These are phyloP conservation scores for Cardamine resedifolia DNA, from an alignment of 345 rosid genomes.

Conservation along the genomic window DNA sequence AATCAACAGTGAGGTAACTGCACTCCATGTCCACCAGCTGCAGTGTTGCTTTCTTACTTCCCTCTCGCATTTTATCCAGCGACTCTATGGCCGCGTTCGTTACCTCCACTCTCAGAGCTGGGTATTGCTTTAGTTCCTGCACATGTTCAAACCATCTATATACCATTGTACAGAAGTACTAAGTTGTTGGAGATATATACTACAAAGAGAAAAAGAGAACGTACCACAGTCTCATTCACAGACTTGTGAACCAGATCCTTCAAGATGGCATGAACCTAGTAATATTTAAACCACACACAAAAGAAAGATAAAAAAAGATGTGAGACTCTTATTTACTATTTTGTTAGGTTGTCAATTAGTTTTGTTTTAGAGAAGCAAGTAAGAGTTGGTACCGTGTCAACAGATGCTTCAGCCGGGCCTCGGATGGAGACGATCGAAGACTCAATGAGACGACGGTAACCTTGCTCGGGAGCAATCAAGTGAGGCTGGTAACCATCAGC, in stretches of 20 bases:
- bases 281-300: background rate
- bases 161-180: background rate
- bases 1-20: slow-evolving; percentile 92
- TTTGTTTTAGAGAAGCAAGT: slow-evolving; percentile 18
- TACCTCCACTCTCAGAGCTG: slow-evolving; percentile 91
- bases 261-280: slow-evolving; percentile 81
- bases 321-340: slow-evolving; percentile 1
- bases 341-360: slow-evolving; percentile 4
- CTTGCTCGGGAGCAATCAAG: slow-evolving; percentile 99
- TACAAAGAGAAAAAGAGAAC: slow-evolving; percentile 32
- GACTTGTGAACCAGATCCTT: slow-evolving; percentile 98
- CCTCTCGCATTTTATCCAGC: slow-evolving; percentile 86
- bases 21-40: slow-evolving; percentile 96
- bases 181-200: background rate
- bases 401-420: slow-evolving; percentile 99
- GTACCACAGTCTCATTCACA: slow-evolving; percentile 76
- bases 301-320: background rate
- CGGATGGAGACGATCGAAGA: slow-evolving; percentile 80
- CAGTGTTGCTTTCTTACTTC: slow-evolving; percentile 87
- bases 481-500: slow-evolving; percentile 99
- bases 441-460: slow-evolving; percentile 98
- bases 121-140: slow-evolving; percentile 97
- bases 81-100: slow-evolving; percentile 89
- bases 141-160: slow-evolving; percentile 24
- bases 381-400: slow-evolving; percentile 79